Conservation (phyloP, 2,329 filamentous ascomycete species). For the Camillea tinctor region DNA sequence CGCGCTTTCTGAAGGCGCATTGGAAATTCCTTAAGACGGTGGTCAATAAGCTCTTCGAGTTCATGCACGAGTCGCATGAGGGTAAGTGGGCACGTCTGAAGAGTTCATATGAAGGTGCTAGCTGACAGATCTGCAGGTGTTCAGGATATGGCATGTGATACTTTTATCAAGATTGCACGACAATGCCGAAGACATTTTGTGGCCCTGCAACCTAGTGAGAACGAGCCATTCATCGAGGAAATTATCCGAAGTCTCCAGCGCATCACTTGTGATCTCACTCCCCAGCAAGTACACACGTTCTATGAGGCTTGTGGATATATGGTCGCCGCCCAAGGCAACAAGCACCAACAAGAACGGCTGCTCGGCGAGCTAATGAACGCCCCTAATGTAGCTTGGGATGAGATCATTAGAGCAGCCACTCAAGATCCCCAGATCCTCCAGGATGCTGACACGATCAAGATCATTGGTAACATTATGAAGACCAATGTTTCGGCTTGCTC, state of each 20-base stretch:
- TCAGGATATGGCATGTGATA: slow-evolving; percentile 99
- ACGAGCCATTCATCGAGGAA: slow-evolving; percentile 96
- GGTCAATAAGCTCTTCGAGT: slow-evolving; percentile 99
- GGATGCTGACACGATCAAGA: slow-evolving; percentile 93
- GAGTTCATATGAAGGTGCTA: not conserved
- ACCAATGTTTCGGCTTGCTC: slow-evolving; percentile 98
- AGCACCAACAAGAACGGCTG: slow-evolving; percentile 86
- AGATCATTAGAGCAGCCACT: slow-evolving; percentile 86
- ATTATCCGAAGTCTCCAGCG: slow-evolving; percentile 94
- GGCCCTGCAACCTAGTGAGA: slow-evolving; percentile 89
- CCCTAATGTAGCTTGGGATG: slow-evolving; percentile 92
- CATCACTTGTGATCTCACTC: slow-evolving; percentile 91
- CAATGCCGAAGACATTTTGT: slow-evolving; percentile 98
- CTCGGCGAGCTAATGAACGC: slow-evolving; percentile 90
- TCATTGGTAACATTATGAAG: slow-evolving; percentile 99
- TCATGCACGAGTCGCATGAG: slow-evolving; percentile 99
- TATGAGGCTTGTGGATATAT: slow-evolving; percentile 99
- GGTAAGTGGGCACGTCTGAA: slow-evolving; percentile 49
- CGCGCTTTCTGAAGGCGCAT: slow-evolving; percentile 95
- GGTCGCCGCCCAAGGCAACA: slow-evolving; percentile 97
- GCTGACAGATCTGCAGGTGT: slow-evolving; percentile 60
- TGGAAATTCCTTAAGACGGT: slow-evolving; percentile 99
- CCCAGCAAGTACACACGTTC: slow-evolving; percentile 97
- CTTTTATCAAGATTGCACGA: slow-evolving; percentile 98
- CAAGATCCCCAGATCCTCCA: slow-evolving; percentile 83